phyloP scores from a whole-genome alignment of 345 rosid genomes.

The Aethionema arabicum region DNA sequence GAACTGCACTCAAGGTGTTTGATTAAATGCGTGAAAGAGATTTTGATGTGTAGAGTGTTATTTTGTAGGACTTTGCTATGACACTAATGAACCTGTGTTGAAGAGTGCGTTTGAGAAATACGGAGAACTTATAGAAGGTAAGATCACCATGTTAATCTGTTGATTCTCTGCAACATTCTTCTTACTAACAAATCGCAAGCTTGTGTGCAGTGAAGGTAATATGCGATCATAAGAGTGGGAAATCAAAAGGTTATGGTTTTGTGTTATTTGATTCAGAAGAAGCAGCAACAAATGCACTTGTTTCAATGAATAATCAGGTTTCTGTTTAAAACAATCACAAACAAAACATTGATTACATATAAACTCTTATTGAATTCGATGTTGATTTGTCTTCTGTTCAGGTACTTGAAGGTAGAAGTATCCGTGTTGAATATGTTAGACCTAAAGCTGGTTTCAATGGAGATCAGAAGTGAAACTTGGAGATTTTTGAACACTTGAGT shows the following conservation, averaged over 20 bases:
- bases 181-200: not conserved
- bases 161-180: not conserved
- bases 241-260: slow-evolving; percentile 80
- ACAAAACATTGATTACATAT: not conserved
- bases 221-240: slow-evolving; percentile 62
- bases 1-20: slow-evolving; percentile 22
- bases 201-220: slow-evolving; percentile 51
- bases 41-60: not conserved
- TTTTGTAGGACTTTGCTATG: slow-evolving; percentile 59
- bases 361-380: not conserved
- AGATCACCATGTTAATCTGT: not conserved
- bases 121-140: slow-evolving; percentile 53
- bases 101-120: slow-evolving; percentile 47
- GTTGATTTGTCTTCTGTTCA: slow-evolving; percentile 30
- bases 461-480: not conserved
- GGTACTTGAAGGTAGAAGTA: slow-evolving; percentile 68
- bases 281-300: slow-evolving; percentile 56
- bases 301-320: slow-evolving; percentile 64
- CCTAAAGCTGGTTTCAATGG: slow-evolving; percentile 28
- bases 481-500: not conserved
- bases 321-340: not conserved
- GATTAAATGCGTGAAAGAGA: slow-evolving; percentile 20
- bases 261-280: slow-evolving; percentile 54
- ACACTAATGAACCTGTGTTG: slow-evolving; percentile 65
- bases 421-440: slow-evolving; percentile 53